Evolutionary conservation across 1,139 yeast species (phyloP).

Genomic region (Pichia sp.): DNA sequence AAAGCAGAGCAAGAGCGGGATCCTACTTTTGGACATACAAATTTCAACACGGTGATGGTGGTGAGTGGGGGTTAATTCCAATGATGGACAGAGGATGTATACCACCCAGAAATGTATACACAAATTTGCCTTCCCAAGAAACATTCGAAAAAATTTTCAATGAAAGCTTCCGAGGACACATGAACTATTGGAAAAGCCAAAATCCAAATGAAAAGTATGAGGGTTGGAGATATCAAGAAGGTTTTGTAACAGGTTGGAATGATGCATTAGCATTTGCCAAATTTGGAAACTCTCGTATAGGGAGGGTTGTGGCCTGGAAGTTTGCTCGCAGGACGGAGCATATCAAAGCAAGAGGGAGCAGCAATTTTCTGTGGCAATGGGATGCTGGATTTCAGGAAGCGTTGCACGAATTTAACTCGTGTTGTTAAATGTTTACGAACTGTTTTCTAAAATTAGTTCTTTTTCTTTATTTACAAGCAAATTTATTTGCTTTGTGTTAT

Average conservation of each 20-base stretch:
- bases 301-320: slow-evolving; percentile 70
- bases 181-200: slow-evolving; percentile 63
- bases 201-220: slow-evolving; percentile 62
- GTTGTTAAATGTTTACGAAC: neutral
- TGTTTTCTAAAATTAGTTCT: too few relatives aligned
- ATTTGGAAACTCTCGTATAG: slow-evolving; percentile 67
- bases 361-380: slow-evolving; percentile 76
- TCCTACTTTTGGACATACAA: slow-evolving; percentile 88
- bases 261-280: slow-evolving; percentile 67
- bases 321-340: slow-evolving; percentile 55
- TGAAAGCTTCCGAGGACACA: slow-evolving; percentile 46
- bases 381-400: slow-evolving; percentile 78
- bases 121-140: slow-evolving; percentile 37
- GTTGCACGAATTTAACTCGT: slow-evolving; percentile 10
- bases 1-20: slow-evolving; percentile 59
- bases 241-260: slow-evolving; percentile 67
- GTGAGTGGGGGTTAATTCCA: slow-evolving; percentile 90
- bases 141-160: slow-evolving; percentile 43
- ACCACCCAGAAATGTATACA: slow-evolving; percentile 32
- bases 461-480: too few relatives aligned
- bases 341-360: slow-evolving; percentile 48
- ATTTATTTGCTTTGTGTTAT: too few relatives aligned
- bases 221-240: slow-evolving; percentile 76
- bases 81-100: slow-evolving; percentile 69
- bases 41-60: slow-evolving; percentile 85